phyloP scores from a whole-genome alignment of 805 yeast species.

The Spathaspora sp. region DNA sequence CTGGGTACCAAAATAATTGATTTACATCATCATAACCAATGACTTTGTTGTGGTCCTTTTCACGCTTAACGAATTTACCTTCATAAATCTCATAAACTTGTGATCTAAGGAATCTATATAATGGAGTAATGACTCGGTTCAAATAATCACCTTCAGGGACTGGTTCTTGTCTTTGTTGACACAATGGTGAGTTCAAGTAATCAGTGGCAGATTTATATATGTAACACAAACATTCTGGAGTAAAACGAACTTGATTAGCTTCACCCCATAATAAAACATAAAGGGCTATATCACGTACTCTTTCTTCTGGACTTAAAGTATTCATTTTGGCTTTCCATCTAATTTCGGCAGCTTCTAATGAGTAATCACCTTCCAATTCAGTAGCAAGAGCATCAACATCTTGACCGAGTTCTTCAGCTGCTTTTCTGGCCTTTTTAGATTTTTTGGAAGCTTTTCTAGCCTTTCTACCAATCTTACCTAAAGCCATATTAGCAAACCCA shows the following conservation, averaged over 20 bases:
- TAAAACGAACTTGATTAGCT: conserved; percentile 91
- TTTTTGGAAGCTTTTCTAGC: conserved; percentile 79
- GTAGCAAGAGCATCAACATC: conserved; percentile 58
- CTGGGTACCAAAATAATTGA: conserved; percentile 99
- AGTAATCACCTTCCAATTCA: conserved; percentile 79
- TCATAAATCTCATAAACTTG: conserved; percentile 80
- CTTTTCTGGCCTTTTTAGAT: conserved; percentile 71
- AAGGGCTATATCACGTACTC: conserved; percentile 74
- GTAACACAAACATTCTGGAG: conserved; percentile 86
- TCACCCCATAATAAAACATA: conserved; percentile 85
- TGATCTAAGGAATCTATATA: conserved; percentile 74
- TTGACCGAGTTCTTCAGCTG: conserved; percentile 62
- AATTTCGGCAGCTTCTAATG: conserved; percentile 78
- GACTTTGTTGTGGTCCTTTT: conserved; percentile 74
- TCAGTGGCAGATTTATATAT: conserved; percentile 93
- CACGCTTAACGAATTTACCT: conserved; percentile 81
- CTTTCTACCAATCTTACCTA: conserved; percentile 73
- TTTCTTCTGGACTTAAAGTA: conserved; percentile 65
- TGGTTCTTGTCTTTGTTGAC: conserved; percentile 82
- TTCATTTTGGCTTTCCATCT: conserved; percentile 86
- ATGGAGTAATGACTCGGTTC: conserved; percentile 88
- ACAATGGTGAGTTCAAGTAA: conserved; percentile 81
- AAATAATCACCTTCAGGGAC: conserved; percentile 89
- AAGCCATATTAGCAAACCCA: conserved; percentile 77
- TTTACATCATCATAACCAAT: conserved; percentile 97